These are phyloP conservation scores for Fusarium goolgardi DNA, from an alignment of 2,329 filamentous ascomycete species.

Conservation along the genomic window DNA sequence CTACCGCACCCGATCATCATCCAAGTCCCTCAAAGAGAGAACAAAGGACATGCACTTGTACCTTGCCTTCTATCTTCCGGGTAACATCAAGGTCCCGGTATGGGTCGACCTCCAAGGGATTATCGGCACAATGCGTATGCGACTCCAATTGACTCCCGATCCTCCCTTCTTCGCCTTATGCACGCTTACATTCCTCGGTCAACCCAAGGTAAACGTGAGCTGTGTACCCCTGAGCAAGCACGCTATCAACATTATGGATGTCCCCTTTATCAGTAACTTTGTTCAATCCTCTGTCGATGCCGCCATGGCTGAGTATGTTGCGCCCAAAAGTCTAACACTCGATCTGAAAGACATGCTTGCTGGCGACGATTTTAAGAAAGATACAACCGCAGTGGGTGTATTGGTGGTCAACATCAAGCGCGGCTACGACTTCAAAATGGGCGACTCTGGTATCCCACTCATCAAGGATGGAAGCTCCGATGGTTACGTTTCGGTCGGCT, in stretches of 20 bases:
- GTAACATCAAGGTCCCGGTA: conserved; percentile 67
- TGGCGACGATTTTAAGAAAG: conserved; percentile 83
- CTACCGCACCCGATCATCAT: conserved; percentile 72
- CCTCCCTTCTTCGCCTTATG: conserved; percentile 82
- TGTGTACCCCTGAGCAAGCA: conserved; percentile 77
- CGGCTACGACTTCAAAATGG: conserved; percentile 77
- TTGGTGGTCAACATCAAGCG: conserved; percentile 74
- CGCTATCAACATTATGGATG: conserved; percentile 78
- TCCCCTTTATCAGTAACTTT: conserved; percentile 79
- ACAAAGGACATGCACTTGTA: conserved; percentile 75
- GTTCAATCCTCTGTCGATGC: conserved; percentile 80
- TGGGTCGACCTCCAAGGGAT: conserved; percentile 81
- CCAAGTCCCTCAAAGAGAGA: conserved; percentile 73
- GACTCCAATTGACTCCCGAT: conserved; percentile 79
- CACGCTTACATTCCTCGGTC: conserved; percentile 79
- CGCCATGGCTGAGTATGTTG: conserved; percentile 79
- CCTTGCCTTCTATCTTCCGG: conserved; percentile 75
- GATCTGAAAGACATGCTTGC: conserved; percentile 82
- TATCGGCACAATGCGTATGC: conserved; percentile 75
- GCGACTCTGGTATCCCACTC: conserved; percentile 71
- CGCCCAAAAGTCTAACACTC: conserved; percentile 78
- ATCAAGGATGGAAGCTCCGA: conserved; percentile 72
- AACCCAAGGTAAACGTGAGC: conserved; percentile 77
- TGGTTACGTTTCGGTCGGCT: conserved; percentile 77
- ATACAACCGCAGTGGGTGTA: conserved; percentile 73